Evolutionary conservation across 2,329 filamentous ascomycete genomes (phyloP), one percentile per base, ranked within the genome.

Genomic region (Neonectria ditissima): DNA sequence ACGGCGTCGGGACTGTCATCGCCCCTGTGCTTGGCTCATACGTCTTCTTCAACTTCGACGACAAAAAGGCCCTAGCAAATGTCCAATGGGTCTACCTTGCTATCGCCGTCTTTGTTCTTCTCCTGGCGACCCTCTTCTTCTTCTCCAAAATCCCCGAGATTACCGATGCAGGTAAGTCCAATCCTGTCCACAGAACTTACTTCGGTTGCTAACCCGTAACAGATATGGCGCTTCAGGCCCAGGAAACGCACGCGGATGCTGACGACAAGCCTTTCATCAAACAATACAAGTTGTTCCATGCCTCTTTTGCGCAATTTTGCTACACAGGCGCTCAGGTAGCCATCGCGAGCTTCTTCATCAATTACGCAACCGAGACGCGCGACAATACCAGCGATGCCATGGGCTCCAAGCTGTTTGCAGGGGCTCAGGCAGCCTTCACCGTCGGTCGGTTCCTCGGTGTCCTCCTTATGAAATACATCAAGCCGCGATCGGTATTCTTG

Each of bases 61-160:
- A 87, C 56, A 81, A 85, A 10, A 77, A 79, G 3, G 87, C 87
- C 1, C 81, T 93, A 3, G 82, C 83, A 67, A 89, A 89, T 59
- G 91, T 94, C 2, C 91, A 94, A 77, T 94, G 89, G 87, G 89
- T 92, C 0, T 94, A 94, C 69, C 84, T 92, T 4, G 87, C 88
- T 50, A 92, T 94, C 63, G 91, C 89, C 4, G 81, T 86, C 73
- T 93, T 93, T 66, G 91, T 93, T 32, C 87, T 88, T 67, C 72
- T 87, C 2, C 83, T 94, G 3, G 90, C 89, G 2, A 76, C 82
- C 5, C 80, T 90, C n/a, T 92, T 93, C 76, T 90, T 87, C 78
- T 75, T 92, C 43, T 86, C 87, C 9, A 83, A 83, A 13, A 90
- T 92, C 59, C 91, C 91, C 6, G 91, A 93, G 76, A 89, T 93